A percentile compares a stretch with the other conserved stretches of the same genome.
phyloP scores from a whole-genome alignment of 371 early-diverging fungal species.

The Mortierella sp. region DNA sequence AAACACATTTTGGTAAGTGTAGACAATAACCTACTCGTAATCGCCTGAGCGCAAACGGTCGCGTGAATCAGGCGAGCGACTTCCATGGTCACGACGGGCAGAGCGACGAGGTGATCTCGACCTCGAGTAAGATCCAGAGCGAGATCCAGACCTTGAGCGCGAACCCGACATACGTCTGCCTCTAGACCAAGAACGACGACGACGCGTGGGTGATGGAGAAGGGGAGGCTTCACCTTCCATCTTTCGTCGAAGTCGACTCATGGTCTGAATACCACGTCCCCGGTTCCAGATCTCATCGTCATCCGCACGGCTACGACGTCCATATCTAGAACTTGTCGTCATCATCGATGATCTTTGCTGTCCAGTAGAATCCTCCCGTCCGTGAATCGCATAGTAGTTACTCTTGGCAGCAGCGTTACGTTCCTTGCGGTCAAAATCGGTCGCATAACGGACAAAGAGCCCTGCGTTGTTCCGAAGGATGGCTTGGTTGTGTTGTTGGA shows the following conservation, averaged over 20 bases:
- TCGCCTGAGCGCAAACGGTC: constrained; percentile 29
- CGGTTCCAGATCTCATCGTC: constrained; percentile 53
- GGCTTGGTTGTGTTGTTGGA: constrained; percentile 39
- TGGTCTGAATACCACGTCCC: constrained; percentile 40
- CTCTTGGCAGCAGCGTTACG: constrained; percentile 65
- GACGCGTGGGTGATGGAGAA: constrained; percentile 35
- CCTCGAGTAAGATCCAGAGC: constrained; percentile 21
- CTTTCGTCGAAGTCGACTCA: constrained; percentile 41
- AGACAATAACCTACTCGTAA: constrained; percentile 28
- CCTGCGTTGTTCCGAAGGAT: constrained; percentile 28
- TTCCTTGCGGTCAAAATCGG: constrained; percentile 66
- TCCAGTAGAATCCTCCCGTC: constrained; percentile 44
- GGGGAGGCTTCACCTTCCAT: constrained; percentile 28
- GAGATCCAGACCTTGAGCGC: constrained; percentile 34
- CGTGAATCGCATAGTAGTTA: constrained; percentile 67
- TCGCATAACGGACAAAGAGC: constrained; percentile 62
- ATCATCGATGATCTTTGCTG: not conserved
- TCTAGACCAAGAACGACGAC: constrained; percentile 47
- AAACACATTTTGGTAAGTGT: not conserved
- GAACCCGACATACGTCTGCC: constrained; percentile 36
- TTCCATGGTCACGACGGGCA: constrained; percentile 26
- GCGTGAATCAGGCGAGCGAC: constrained; percentile 40
- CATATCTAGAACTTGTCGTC: constrained; percentile 33
- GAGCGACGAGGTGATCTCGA: constrained; percentile 30
- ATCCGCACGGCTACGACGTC: constrained; percentile 50